Evolutionary conservation across 2,329 filamentous ascomycete species (phyloP).

Genomic region (Penicillium sp.): DNA sequence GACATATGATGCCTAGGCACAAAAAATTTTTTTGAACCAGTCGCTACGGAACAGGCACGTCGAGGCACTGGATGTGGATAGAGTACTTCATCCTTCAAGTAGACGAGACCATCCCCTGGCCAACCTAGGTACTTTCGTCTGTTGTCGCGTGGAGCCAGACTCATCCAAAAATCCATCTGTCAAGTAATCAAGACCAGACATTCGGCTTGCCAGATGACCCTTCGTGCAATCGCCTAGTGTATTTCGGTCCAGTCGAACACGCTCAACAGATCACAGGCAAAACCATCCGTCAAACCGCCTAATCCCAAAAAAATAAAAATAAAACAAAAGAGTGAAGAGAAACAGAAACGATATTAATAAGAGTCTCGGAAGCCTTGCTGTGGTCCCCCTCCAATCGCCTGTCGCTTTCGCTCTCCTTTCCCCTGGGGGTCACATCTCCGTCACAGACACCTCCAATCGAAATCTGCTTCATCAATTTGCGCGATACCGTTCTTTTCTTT

Average conservation of each 20-base stretch:
- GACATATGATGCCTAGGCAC: slow-evolving; percentile 28
- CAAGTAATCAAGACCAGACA: slow-evolving; percentile 23
- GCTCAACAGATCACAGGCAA: background rate
- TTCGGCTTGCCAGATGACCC: slow-evolving; percentile 15
- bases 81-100: background rate
- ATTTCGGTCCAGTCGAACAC: background rate
- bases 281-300: slow-evolving; percentile 3
- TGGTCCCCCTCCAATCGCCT: slow-evolving; percentile 12
- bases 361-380: slow-evolving; percentile 20
- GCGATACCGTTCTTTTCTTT: too few species aligned
- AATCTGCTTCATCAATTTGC: too few species aligned
- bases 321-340: too few species aligned
- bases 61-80: background rate
- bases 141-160: background rate
- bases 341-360: too few species aligned
- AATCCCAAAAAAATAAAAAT: slow-evolving; percentile 8
- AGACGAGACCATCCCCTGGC: slow-evolving; percentile 7
- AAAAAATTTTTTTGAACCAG: background rate
- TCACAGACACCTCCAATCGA: slow-evolving; percentile 14
- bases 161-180: slow-evolving; percentile 3
- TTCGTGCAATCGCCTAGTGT: slow-evolving; percentile 17
- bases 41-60: background rate
- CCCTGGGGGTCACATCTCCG: slow-evolving; percentile 9
- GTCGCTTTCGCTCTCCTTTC: background rate
- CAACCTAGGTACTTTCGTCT: slow-evolving; percentile 5